Base-by-base conservation (phyloP, 768 basidiomycete species). In the Tremella fuciformis region DNA sequence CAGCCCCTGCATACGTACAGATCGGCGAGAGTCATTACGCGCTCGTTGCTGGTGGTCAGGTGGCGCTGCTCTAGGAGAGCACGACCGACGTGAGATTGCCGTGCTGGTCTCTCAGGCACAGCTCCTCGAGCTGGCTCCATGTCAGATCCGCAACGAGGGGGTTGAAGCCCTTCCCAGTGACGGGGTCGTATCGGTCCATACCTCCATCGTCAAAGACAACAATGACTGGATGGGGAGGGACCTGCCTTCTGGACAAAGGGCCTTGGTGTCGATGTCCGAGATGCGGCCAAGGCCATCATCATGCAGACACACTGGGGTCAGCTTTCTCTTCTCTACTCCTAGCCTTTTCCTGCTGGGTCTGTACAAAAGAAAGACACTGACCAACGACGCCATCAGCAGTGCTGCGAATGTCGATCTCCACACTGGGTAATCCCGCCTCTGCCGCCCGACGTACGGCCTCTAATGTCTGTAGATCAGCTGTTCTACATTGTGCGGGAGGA, bases 251-350 rank as follows among this genome's bases (percentile, higher is more conserved):
- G 29, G 11, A 34, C 29, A 4, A 34, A 34, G 29, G 6, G 11
- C 29, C 11, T 34, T 4, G n/a, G n/a, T n/a, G 11, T 34, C 29
- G 29, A 55, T 42, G 40, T 41, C 42, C 13, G 53, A 41, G 39
- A 55, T 41, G 3, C 53, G 53, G 11, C 53, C 53, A 11, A 55
- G 37, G 11, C 41, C 53, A 21, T 55, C n/a, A 29, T 55, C 53
- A 25, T 55, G 53, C 40, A 55, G 13, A 21, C 37, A 25, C 39
- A 55, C 53, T 40, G 24, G n/a, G n/a, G n/a, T n/a, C n/a, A n/a
- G n/a, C n/a, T n/a, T n/a, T n/a, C n/a, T n/a, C n/a, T n/a, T n/a
- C n/a, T n/a, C n/a, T n/a, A n/a, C n/a, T n/a, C n/a, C n/a, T n/a
- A n/a, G n/a, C n/a, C n/a, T n/a, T n/a, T n/a, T n/a, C n/a, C n/a